Evolutionary conservation across 192 early-diverging fungal genomes (phyloP), one percentile per base, ranked within the genome.

Genomic region (Linnemannia schmuckeri): DNA sequence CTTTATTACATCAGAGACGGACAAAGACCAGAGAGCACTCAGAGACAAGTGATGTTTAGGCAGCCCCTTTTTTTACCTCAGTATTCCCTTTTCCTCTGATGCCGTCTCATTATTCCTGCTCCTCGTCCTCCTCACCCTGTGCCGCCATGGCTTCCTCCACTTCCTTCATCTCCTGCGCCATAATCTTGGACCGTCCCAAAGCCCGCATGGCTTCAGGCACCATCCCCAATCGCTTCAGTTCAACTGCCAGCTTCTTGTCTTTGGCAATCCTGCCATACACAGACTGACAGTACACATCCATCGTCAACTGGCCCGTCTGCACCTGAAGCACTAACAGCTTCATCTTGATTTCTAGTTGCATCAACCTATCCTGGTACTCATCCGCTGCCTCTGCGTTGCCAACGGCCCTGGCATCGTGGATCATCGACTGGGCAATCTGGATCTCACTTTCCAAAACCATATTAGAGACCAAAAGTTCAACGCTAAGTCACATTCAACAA

Each of bases 81-180:
- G 17, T 18, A 52, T 52, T 5, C 49, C 49, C 5, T 52, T 17
- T 20, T 22, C 17, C 20, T 6, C 49, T 20, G 18, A 10, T 46
- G 44, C 1, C 49, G 30, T 66, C 13, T 12, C 61, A 13, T 27
- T 33, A 66, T 33, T 79, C n/a, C 49, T 89, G 18, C 37, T 90
- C 87, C 1, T 73, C 69, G 4, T 74, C 88, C n/a, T 73, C 85
- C 6, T 76, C 89, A 9, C 41, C 82, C 27, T 87, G 87, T 9
- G 77, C 88, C 9, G 88, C 90, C 91, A 96, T 93, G 2, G 93
- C 94, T 70, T 88, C 92, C 82, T 94, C 94, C 6, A 94, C 93
- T 88, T 96, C 95, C 47, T 92, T 92, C 81, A 97, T 91, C 85
- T 97, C 96, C 41, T 90, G 89, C 71, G 91, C 89, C 95, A 97